These are phyloP conservation scores for Aureobasidium leucospermi DNA, from an alignment of 2,329 filamentous ascomycete genomes.

Conservation along the genomic window DNA sequence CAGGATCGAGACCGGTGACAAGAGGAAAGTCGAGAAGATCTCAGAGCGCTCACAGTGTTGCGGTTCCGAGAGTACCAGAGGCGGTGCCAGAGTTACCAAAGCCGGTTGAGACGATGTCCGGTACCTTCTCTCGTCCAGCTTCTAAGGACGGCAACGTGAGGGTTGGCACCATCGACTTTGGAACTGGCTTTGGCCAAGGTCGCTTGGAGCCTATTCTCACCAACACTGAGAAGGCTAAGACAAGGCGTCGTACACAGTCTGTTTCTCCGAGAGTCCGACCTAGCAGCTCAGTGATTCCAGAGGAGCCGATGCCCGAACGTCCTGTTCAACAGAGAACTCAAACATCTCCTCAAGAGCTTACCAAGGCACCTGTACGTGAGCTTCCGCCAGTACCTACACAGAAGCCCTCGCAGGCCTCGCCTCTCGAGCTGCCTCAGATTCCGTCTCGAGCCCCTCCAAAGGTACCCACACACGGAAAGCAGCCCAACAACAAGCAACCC, in stretches of 20 bases:
- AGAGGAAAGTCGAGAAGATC: conserved; percentile 4
- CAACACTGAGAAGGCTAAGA: conserved; percentile 1
- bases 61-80: neutral
- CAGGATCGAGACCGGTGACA: neutral
- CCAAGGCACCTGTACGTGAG: neutral
- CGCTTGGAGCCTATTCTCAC: conserved; percentile 5
- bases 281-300: neutral
- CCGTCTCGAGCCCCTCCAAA: neutral
- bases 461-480: neutral
- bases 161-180: conserved; percentile 14
- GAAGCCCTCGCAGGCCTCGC: neutral
- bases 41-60: neutral
- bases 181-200: conserved; percentile 7
- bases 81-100: neutral
- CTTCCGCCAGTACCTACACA: neutral
- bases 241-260: conserved; percentile 10
- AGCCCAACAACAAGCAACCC: neutral
- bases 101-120: neutral
- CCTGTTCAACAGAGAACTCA: neutral
- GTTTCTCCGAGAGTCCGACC: neutral
- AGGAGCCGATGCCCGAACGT: neutral
- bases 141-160: neutral
- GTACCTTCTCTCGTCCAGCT: neutral
- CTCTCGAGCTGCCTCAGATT: neutral
- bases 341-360: neutral